Conservation (phyloP, 345 rosid genomes). For the Geranium brycei region DNA sequence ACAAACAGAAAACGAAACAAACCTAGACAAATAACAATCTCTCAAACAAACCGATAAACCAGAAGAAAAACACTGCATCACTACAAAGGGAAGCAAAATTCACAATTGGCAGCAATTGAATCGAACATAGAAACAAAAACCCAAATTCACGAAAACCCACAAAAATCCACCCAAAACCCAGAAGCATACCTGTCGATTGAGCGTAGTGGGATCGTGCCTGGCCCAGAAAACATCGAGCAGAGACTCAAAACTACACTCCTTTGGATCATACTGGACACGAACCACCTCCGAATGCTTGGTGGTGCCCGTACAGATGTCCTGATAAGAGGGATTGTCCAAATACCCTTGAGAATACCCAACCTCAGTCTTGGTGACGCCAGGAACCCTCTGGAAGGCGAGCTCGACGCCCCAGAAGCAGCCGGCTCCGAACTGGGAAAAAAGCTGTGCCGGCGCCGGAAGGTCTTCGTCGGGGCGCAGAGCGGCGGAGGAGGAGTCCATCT, state of each 20-base stretch:
- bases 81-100: neutral
- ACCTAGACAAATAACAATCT: neutral
- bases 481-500: conserved; percentile 49
- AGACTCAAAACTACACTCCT: conserved; percentile 47
- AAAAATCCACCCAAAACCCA: neutral
- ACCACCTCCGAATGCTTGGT: conserved; percentile 69
- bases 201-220: conserved; percentile 83
- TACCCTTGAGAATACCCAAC: conserved; percentile 73
- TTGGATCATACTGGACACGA: conserved; percentile 80
- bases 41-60: neutral
- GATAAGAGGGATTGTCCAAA: conserved; percentile 58
- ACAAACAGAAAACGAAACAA: neutral
- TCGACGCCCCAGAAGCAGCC: conserved; percentile 99
- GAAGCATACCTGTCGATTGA: conserved; percentile 67
- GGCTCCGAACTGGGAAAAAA: conserved; percentile 76
- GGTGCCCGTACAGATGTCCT: conserved; percentile 70
- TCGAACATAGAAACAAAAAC: neutral
- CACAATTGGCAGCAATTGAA: neutral
- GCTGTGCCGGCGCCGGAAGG: conserved; percentile 57
- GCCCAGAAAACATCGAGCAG: conserved; percentile 81
- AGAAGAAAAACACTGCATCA: neutral
- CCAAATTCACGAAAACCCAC: neutral
- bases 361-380: conserved; percentile 72
- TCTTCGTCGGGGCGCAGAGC: conserved; percentile 61
- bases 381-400: conserved; percentile 67